Base-by-base conservation (phyloP, 768 basidiomycete species). In the Fomitopsis pulvina region DNA sequence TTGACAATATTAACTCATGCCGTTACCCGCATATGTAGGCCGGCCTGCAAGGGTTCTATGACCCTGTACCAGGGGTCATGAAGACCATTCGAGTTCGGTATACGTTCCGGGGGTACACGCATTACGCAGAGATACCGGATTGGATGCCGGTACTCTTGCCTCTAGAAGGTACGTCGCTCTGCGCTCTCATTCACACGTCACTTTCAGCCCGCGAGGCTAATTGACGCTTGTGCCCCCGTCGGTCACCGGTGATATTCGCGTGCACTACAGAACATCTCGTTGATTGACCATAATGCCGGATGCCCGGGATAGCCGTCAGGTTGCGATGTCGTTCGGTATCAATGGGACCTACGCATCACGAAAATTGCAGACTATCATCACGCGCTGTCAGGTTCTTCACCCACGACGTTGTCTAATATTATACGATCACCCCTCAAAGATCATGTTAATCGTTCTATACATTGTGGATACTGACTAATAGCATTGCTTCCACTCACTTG, bases 41-140 rank as follows among this genome's bases (percentile, higher is more conserved):
- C 51, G 77, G 80, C 24, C 72, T 95, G 34, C 83, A 89, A 60
- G 92, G 92, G n/a, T 92, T 96, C 71, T 83, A 79, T 61, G 92
- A 95, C 68, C 87, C 88, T 49, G 82, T 83, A 16, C 83, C 87
- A 12, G 80, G 80, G n/a, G 72, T 77, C 48, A 67, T 75, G 42
- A 93, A 94, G 70, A 70, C 71, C 4, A 68, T 93, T 45, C 73
- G 80, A 26, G 72, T 94, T 32, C 79, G 80, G 40, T 94, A 94
- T 67, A 67, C 77, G 41, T 96, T 94, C 73, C 75, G 77, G 59
- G 82, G 80, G 37, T 76, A 77, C 51, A 59, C 70, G 66, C 92
- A 94, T 62, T 87, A 82, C 60, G 80, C 83, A 62, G 88, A 91
- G 62, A 80, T 86, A 48, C 77, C 83, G 55, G 87, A 85, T 62